Conservation (phyloP, 768 basidiomycete species). For the Pisolithus sp. region DNA sequence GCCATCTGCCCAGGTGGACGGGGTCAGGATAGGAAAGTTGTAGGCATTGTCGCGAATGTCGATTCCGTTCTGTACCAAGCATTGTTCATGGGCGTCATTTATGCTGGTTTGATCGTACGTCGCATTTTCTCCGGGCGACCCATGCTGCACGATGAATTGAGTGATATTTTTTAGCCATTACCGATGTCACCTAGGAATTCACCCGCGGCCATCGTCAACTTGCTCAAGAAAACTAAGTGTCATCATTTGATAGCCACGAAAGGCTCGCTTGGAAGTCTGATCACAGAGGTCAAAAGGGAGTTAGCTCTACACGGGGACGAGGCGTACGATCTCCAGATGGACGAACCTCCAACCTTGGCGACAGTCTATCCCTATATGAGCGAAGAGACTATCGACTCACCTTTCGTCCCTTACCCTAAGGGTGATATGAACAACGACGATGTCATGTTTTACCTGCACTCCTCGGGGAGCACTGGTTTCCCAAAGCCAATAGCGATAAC, state of each 20-base stretch:
- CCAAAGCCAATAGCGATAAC: slow-evolving; percentile 38
- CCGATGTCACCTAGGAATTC: slow-evolving; percentile 35
- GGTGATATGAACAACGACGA: slow-evolving; percentile 7
- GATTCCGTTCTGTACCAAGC: slow-evolving; percentile 40
- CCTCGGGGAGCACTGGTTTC: slow-evolving; percentile 45
- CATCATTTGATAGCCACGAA: slow-evolving; percentile 33
- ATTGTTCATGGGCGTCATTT: slow-evolving; percentile 31
- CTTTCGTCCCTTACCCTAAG: slow-evolving; percentile 10
- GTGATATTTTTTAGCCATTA: slow-evolving; percentile 20
- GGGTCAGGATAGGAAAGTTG: slow-evolving; percentile 26
- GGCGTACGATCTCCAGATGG: slow-evolving; percentile 6
- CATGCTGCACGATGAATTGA: not conserved
- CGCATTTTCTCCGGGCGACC: not conserved
- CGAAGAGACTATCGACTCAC: not conserved
- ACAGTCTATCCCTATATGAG: slow-evolving; percentile 8
- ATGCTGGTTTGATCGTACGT: slow-evolving; percentile 18
- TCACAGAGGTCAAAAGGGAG: slow-evolving; percentile 22
- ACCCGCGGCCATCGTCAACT: slow-evolving; percentile 25
- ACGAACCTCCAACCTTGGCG: slow-evolving; percentile 9
- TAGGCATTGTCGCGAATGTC: slow-evolving; percentile 31
- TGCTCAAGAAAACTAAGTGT: slow-evolving; percentile 33
- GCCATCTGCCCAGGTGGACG: slow-evolving; percentile 28
- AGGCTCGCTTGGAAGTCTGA: slow-evolving; percentile 22
- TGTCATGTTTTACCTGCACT: slow-evolving; percentile 36
- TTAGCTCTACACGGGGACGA: slow-evolving; percentile 3